Evolutionary conservation across 352 stramenopile genomes (phyloP), one percentile per base, ranked within the genome.

Genomic region (Phytophthora hybrid): DNA sequence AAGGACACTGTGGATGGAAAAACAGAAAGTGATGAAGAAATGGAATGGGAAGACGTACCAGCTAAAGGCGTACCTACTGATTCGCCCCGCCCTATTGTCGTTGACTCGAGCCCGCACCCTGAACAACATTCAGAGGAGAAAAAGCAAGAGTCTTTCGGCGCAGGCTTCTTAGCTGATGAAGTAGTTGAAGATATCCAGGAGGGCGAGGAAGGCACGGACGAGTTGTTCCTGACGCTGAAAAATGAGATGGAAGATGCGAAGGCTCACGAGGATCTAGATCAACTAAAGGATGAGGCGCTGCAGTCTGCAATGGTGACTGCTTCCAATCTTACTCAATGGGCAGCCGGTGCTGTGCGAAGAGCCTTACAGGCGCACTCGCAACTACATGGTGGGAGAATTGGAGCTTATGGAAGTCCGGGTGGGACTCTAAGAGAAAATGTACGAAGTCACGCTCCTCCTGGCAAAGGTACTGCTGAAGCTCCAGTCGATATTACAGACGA

Each of bases 251-350:
- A 95, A 56, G 88, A 95, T 46, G 85, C 80, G 2, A 90, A 87
- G 56, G 87, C 81, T 0, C 82, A 94, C 55, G 78, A 85, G 65
- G 88, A 94, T 77, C 60, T 95, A 13, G 74, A 82, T 9, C 62
- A 81, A 46, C 69, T 92, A 4, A 85, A 89, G 57, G 73, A 88
- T 56, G 89, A 96, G 60, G 89, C 89, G 16, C 63, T 96, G 29
- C 79, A 93, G 21, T 94, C 89, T 64, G 89, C 87, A 2, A 90
- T 96, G 62, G 75, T 69, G 4, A 96, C 89, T 13, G 89, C 89
- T n/a, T 93, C 89, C 0, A 96, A 96, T 59, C 78, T 96, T 16
- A 96, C 89, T 79, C 89, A 96, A 87, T 96, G 89, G 89, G 88
- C 89, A 54, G 89, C 88, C 52, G 89, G 89, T 54, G 89, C 89